phyloP scores from a whole-genome alignment of 1,284 basidiomycete species.

The Cutaneotrichosporon cutaneum region DNA sequence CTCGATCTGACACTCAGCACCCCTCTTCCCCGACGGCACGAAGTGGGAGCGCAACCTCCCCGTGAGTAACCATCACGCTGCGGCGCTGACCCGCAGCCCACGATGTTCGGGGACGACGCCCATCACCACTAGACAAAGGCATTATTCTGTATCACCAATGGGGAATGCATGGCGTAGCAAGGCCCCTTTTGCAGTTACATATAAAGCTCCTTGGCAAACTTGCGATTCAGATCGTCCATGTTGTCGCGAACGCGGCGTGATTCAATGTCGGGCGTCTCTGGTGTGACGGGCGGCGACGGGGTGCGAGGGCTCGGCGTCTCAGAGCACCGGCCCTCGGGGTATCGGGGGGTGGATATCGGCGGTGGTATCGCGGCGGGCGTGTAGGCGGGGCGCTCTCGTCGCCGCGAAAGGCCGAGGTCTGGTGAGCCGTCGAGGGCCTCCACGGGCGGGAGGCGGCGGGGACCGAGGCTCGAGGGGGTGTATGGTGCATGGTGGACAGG shows the following conservation, averaged over 20 bases:
- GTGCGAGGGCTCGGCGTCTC: conserved; percentile 10
- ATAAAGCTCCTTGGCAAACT: conserved; percentile 9
- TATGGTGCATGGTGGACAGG: conserved; percentile 5
- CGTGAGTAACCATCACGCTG: conserved; percentile 33
- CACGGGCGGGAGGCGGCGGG: not conserved
- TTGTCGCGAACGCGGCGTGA: conserved; percentile 5
- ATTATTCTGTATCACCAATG: conserved; percentile 18
- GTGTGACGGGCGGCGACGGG: conserved; percentile 2
- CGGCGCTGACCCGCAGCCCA: conserved; percentile 10
- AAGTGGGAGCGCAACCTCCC: conserved; percentile 65
- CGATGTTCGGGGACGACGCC: conserved; percentile 13
- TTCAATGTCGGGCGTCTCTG: conserved; percentile 7
- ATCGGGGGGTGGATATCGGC: not conserved
- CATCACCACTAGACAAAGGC: conserved; percentile 16
- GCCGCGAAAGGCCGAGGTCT: not conserved
- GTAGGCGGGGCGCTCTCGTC: not conserved
- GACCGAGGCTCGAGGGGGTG: conserved; percentile 1
- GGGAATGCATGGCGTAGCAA: conserved; percentile 21
- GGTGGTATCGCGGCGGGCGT: not conserved
- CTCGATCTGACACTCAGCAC: conserved; percentile 58
- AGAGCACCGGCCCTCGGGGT: not conserved
- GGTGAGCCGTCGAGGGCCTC: not conserved
- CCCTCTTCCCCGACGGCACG: conserved; percentile 75
- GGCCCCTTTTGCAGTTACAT: conserved; percentile 1
- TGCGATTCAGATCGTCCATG: conserved; percentile 11